Evolutionary conservation across 176 grass and related monocot genomes (phyloP).

Genomic region (Guadua angustifolia): DNA sequence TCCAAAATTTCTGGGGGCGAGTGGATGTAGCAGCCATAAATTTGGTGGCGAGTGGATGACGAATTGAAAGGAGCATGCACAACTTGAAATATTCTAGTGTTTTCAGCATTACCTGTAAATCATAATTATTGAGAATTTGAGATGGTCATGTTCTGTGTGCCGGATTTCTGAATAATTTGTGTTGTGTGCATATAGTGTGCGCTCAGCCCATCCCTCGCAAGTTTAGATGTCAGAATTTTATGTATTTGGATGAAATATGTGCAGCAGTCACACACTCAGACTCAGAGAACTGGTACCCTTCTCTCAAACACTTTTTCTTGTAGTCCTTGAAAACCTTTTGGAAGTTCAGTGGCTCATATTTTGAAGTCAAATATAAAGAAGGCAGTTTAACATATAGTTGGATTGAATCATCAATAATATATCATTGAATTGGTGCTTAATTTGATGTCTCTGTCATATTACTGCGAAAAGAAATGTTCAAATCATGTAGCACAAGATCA

Average conservation of each 20-base stretch:
- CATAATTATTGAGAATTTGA: neutral
- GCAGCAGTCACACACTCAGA: neutral
- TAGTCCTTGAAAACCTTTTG: neutral
- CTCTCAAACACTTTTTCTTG: neutral
- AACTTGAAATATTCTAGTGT: neutral
- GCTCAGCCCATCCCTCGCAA: neutral
- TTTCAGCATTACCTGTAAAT: neutral
- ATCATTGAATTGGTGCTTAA: neutral
- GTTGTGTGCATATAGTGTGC: neutral
- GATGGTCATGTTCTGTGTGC: neutral
- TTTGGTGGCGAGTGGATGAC: no score
- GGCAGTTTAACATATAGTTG: neutral
- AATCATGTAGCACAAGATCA: constrained; percentile 13
- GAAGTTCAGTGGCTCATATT: neutral
- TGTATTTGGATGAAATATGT: neutral
- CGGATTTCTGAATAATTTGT: neutral
- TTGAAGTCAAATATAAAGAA: neutral
- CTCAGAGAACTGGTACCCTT: neutral
- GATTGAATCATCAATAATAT: neutral
- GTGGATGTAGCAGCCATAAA: no score
- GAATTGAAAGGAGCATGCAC: neutral
- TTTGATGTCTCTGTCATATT: neutral
- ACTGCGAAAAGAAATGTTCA: neutral
- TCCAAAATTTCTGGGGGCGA: no score
- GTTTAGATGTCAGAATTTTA: neutral